Evolutionary conservation across 345 rosid genomes (phyloP).

Genomic region (Aquilaria yunnanensis): DNA sequence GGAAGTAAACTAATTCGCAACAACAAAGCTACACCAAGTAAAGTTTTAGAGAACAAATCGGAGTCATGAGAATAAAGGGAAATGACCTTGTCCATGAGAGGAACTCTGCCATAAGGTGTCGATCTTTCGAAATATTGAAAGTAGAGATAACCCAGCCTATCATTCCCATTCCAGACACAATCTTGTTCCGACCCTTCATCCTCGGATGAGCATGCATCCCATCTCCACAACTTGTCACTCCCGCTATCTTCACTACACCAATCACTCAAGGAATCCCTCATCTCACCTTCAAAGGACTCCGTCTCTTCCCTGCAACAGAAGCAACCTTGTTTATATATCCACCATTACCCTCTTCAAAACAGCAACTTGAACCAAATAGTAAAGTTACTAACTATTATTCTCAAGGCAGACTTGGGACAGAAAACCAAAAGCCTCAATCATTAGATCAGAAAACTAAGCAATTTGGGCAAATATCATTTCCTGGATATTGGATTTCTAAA

Average conservation of each 20-base stretch:
- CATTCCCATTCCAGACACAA: constrained; percentile 18
- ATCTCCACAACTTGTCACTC: constrained; percentile 54
- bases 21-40: background rate
- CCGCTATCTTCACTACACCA: constrained; percentile 61
- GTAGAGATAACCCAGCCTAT: constrained; percentile 48
- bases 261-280: constrained; percentile 55
- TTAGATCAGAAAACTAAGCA: constrained; percentile 11
- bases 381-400: too few species aligned
- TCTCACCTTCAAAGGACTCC: constrained; percentile 31
- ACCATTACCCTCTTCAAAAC: too few species aligned
- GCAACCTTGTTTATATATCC: constrained; percentile 6
- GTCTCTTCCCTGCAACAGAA: constrained; percentile 25
- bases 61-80: too few species aligned
- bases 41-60: too few species aligned
- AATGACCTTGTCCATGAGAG: constrained; percentile 53
- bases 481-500: background rate
- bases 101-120: constrained; percentile 57
- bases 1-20: background rate
- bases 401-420: too few species aligned
- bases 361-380: too few species aligned
- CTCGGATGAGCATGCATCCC: constrained; percentile 53
- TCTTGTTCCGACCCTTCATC: constrained; percentile 48
- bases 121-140: constrained; percentile 53
- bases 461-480: background rate
- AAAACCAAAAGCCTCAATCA: too few species aligned